These are phyloP conservation scores for Aspergillus ibericus DNA, from an alignment of 2,329 filamentous ascomycete genomes.

Conservation along the genomic window DNA sequence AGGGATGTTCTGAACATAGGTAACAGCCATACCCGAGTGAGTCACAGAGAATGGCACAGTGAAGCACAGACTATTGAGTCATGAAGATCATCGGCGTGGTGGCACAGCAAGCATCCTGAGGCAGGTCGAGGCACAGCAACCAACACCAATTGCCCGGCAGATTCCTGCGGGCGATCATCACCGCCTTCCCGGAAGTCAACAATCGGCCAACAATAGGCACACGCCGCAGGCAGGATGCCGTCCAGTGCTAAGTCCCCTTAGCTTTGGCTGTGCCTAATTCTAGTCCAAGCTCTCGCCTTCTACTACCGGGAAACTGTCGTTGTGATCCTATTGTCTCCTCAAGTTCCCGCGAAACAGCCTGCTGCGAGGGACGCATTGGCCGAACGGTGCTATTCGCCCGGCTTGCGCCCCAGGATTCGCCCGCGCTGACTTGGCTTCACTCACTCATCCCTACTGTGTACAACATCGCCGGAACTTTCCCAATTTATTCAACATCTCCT, in stretches of 20 bases:
- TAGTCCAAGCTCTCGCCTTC: background rate
- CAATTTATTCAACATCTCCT: background rate
- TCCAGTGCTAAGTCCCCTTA: background rate
- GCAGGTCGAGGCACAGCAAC: background rate
- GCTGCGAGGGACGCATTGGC: background rate
- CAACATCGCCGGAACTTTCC: background rate
- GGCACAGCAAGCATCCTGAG: background rate
- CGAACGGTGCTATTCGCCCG: constrained; percentile 3
- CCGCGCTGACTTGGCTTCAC: constrained; percentile 16
- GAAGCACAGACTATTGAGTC: background rate
- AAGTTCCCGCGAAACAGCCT: background rate
- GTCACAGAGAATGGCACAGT: background rate
- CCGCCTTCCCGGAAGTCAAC: background rate
- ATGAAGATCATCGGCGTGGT: background rate
- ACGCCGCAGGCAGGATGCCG: background rate
- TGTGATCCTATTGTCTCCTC: background rate
- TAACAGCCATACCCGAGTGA: background rate
- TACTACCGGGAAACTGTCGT: background rate
- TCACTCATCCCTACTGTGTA: constrained; percentile 1
- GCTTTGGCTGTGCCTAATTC: background rate
- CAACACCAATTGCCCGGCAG: background rate
- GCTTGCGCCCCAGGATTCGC: constrained; percentile 17
- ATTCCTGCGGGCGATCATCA: background rate
- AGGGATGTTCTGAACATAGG: background rate
- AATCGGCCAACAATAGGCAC: background rate